A percentile compares a stretch with the other conserved stretches of the same genome.
phyloP scores from a whole-genome alignment of 1,139 yeast genomes.

The Pneumocystis oryctolagi region DNA sequence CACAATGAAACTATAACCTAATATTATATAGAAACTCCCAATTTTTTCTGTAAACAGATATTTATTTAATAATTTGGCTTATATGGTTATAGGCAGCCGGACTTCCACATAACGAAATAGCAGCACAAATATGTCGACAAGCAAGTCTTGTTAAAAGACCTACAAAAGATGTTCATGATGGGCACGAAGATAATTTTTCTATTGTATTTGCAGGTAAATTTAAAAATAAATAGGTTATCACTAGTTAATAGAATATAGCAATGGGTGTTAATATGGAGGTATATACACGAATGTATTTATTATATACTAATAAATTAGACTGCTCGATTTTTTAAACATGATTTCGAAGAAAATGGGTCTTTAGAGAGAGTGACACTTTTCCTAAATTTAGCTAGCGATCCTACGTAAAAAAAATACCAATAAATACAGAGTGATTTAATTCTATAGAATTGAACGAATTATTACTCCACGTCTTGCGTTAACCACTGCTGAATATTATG shows the following conservation, averaged over 20 bases:
- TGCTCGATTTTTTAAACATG: slow-evolving; percentile 90
- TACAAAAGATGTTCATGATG: slow-evolving; percentile 97
- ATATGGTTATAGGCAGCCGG: slow-evolving; percentile 81
- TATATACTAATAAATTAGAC: slow-evolving; percentile 26
- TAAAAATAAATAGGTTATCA: background rate
- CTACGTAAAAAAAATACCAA: slow-evolving; percentile 37
- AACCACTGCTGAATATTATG: slow-evolving; percentile 95
- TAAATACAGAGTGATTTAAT: background rate
- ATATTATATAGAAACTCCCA: background rate
- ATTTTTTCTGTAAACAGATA: background rate
- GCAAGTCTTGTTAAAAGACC: slow-evolving; percentile 81
- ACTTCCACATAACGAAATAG: slow-evolving; percentile 97
- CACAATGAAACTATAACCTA: background rate
- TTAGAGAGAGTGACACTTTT: slow-evolving; percentile 93
- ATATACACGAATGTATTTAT: background rate
- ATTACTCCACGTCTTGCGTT: slow-evolving; percentile 98
- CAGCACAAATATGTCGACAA: slow-evolving; percentile 99
- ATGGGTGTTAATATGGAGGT: slow-evolving; percentile 82
- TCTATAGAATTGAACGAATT: slow-evolving; percentile 65
- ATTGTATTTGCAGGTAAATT: slow-evolving; percentile 63
- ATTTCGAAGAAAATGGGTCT: slow-evolving; percentile 97
- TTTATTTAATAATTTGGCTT: background rate
- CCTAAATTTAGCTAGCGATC: slow-evolving; percentile 95
- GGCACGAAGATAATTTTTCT: slow-evolving; percentile 97
- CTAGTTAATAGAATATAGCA: slow-evolving; percentile 29